phyloP scores from a whole-genome alignment of 2,329 filamentous ascomycete genomes.

The Blastomyces silverae region DNA sequence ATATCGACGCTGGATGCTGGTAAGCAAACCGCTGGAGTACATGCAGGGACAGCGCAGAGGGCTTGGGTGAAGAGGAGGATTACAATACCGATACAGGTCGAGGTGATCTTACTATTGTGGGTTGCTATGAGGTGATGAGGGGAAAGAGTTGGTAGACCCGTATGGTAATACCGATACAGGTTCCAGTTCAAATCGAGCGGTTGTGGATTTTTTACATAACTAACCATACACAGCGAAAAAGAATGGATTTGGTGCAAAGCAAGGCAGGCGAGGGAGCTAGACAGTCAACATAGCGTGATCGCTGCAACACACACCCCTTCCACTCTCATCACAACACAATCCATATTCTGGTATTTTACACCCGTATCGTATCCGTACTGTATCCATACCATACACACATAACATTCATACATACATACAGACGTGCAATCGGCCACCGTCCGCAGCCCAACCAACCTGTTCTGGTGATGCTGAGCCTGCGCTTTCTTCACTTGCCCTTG shows the following conservation, averaged over 20 bases:
- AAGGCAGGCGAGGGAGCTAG: not conserved
- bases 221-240: not conserved
- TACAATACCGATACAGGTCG: constrained; percentile 3
- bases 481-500: no score
- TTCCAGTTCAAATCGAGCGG: not conserved
- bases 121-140: not conserved
- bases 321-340: not conserved
- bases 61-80: not conserved
- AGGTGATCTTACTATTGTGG: not conserved
- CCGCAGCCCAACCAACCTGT: no score
- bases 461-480: no score
- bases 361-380: no score
- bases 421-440: no score
- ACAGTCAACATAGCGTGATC: constrained; percentile 13
- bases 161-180: not conserved
- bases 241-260: not conserved
- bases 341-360: not conserved
- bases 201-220: not conserved
- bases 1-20: not conserved
- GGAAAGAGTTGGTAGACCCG: not conserved
- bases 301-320: constrained; percentile 7
- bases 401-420: no score
- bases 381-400: no score
- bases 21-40: not conserved
- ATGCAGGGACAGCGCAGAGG: not conserved